Conservation (phyloP, 2,329 filamentous ascomycete genomes). For the Colletotrichum aenigma region DNA sequence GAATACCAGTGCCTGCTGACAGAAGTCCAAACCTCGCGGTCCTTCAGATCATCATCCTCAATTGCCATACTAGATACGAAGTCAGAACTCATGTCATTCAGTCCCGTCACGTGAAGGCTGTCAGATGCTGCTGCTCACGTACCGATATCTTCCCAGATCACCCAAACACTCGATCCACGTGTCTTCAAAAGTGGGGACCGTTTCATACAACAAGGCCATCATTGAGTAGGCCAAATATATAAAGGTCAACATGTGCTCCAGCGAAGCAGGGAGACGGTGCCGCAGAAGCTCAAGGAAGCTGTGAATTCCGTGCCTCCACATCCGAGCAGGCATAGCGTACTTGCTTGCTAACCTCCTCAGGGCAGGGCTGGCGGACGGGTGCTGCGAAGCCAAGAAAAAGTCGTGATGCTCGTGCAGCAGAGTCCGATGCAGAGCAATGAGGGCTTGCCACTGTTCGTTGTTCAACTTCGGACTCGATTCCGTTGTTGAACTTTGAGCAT, state of each 20-base stretch:
- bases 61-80: conserved; percentile 72
- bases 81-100: neutral
- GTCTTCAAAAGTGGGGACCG: conserved; percentile 79
- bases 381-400: conserved; percentile 86
- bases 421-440: conserved; percentile 83
- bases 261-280: conserved; percentile 73
- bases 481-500: conserved; percentile 55
- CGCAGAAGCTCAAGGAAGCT: conserved; percentile 80
- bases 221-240: conserved; percentile 90
- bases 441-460: conserved; percentile 80
- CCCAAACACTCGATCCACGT: conserved; percentile 96
- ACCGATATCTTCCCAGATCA: conserved; percentile 76
- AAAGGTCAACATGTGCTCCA: conserved; percentile 91
- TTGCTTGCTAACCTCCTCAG: conserved; percentile 74
- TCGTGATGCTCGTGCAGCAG: conserved; percentile 84
- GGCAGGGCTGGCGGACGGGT: conserved; percentile 75
- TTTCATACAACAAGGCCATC: conserved; percentile 87
- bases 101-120: rapidly evolving
- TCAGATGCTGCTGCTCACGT: rapidly evolving
- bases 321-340: conserved; percentile 88
- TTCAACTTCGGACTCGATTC: conserved; percentile 47
- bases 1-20: conserved; percentile 86
- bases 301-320: conserved; percentile 95
- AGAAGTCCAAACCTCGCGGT: conserved; percentile 80
- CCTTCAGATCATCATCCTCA: conserved; percentile 77